These are phyloP conservation scores for Amoebophrya sp. DNA, from an alignment of 169 alveolate genomes.

Conservation along the genomic window DNA sequence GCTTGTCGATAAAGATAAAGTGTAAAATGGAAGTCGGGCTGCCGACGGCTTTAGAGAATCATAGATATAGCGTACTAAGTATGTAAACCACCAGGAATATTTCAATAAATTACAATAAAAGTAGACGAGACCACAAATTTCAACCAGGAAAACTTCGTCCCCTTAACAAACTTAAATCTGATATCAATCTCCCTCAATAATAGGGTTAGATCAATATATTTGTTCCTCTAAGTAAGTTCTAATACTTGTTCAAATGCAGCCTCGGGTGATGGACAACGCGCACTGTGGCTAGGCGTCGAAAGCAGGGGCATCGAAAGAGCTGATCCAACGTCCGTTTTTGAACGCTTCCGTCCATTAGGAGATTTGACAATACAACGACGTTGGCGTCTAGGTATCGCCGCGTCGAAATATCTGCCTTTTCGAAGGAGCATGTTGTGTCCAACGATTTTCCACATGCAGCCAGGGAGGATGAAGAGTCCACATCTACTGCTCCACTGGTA, in stretches of 20 bases:
- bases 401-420: neutral
- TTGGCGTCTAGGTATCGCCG: neutral
- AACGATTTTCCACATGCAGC: neutral
- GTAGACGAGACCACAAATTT: no score
- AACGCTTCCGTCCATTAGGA: neutral
- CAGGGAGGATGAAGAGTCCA: neutral
- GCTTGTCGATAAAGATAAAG: no score
- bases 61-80: no score
- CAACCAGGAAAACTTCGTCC: no score
- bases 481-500: neutral
- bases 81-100: no score
- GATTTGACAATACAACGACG: neutral
- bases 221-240: no score
- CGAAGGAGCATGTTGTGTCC: neutral
- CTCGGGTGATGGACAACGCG: neutral
- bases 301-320: neutral
- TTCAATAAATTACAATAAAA: no score
- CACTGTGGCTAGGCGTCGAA: neutral
- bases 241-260: neutral
- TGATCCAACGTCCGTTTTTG: neutral
- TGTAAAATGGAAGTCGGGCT: no score
- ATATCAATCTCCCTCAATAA: no score
- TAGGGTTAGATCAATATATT: no score
- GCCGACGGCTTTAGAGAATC: no score
- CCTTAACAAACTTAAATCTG: no score